Conservation (phyloP, 2,329 filamentous ascomycete genomes). For the Colletotrichum sp. region DNA sequence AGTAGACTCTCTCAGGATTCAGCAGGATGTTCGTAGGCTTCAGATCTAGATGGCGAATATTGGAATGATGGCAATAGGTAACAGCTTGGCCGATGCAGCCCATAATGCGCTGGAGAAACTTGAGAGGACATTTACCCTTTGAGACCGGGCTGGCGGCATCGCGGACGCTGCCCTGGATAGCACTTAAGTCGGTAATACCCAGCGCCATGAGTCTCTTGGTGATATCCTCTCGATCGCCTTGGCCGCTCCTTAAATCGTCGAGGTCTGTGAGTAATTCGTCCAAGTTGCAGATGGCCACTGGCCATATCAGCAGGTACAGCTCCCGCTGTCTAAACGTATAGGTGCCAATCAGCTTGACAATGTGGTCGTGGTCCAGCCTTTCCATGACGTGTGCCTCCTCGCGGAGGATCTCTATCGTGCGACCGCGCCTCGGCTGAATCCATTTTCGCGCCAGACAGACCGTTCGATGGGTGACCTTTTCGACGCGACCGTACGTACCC, state of each 20-base stretch:
- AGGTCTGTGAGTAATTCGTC: slow-evolving; percentile 47
- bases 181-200: slow-evolving; percentile 40
- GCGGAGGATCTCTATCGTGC: slow-evolving; percentile 45
- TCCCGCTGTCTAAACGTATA: slow-evolving; percentile 46
- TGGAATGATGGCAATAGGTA: slow-evolving; percentile 44
- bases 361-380: slow-evolving; percentile 51
- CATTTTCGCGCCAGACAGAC: slow-evolving; percentile 52
- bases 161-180: slow-evolving; percentile 34
- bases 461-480: slow-evolving; percentile 44
- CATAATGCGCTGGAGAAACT: slow-evolving; percentile 46
- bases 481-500: slow-evolving; percentile 49
- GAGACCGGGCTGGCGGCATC: background rate
- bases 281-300: slow-evolving; percentile 52
- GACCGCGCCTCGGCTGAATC: slow-evolving; percentile 39
- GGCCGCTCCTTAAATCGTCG: slow-evolving; percentile 40
- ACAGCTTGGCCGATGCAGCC: slow-evolving; percentile 51
- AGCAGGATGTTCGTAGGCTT: slow-evolving; percentile 55
- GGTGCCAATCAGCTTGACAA: slow-evolving; percentile 52
- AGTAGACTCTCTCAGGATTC: slow-evolving; percentile 48
- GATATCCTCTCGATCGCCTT: slow-evolving; percentile 45
- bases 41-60: slow-evolving; percentile 52
- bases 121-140: slow-evolving; percentile 37
- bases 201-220: slow-evolving; percentile 41
- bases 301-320: slow-evolving; percentile 52
- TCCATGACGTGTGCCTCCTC: slow-evolving; percentile 54